Evolutionary conservation across 352 stramenopile genomes (phyloP).

Genomic region (Stephanocyclus meneghinianus): DNA sequence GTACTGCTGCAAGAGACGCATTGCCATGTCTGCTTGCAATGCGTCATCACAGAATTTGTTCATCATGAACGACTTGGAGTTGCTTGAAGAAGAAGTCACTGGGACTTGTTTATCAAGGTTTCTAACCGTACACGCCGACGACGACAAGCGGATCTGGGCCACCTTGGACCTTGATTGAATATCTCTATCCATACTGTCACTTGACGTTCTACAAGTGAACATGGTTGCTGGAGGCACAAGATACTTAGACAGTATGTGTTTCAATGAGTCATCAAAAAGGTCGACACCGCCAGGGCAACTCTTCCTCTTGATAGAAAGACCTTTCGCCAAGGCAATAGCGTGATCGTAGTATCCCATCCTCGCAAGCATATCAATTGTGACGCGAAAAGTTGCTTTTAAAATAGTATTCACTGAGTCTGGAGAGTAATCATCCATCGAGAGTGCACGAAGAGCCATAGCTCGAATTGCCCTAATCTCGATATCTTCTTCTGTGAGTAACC

Average conservation of each 20-base stretch:
- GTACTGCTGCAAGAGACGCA: constrained; percentile 52
- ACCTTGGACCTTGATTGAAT: constrained; percentile 49
- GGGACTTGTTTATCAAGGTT: neutral
- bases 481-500: constrained; percentile 57
- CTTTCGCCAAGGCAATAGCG: constrained; percentile 58
- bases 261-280: constrained; percentile 66
- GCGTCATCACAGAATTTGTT: constrained; percentile 21
- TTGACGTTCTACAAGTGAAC: neutral
- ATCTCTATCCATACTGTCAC: constrained; percentile 1
- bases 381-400: constrained; percentile 44
- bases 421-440: constrained; percentile 60
- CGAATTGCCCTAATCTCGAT: constrained; percentile 52
- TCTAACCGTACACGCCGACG: constrained; percentile 29
- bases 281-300: constrained; percentile 51
- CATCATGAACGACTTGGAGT: constrained; percentile 29
- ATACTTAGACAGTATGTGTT: constrained; percentile 60
- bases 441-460: constrained; percentile 50
- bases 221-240: constrained; percentile 57
- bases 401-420: constrained; percentile 43
- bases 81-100: constrained; percentile 14
- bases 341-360: constrained; percentile 68
- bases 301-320: constrained; percentile 34
- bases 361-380: constrained; percentile 60
- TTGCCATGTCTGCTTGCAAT: constrained; percentile 36
- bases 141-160: constrained; percentile 45